Base-by-base conservation (phyloP, 2,329 filamentous ascomycete genomes). In the Fusarium nygamai region DNA sequence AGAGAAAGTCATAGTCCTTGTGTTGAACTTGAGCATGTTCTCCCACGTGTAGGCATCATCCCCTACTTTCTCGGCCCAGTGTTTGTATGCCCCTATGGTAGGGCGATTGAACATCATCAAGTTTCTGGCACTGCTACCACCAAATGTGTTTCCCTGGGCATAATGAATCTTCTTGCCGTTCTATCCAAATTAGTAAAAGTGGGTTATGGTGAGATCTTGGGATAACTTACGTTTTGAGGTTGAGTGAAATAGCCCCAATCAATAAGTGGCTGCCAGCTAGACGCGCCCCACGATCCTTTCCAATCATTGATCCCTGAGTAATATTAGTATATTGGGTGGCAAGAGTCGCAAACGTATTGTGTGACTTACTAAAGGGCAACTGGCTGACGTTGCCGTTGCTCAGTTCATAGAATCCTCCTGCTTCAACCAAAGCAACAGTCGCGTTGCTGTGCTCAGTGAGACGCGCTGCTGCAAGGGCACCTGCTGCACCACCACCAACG, bases 341-440 rank as follows among this genome's bases (percentile, higher is more conserved):
- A 2, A 36, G 14, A 16, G 14, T 36, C 22, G 22, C 11, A 14
- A 22, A 38, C 2, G 2, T 19, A 4, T 48, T n/a, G 6, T 17
- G 6, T 22, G 20, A 38, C 57, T 5, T 51, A 60, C 57, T 50
- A 9, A 60, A 60, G 2, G 57, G 57, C 8, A 60, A 27, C 31
- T 60, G 57, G n/a, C 60, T 62, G n/a, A 62, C 33, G 29, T 58
- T 57, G 2, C 50, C 50, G n/a, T 62, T 62, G 12, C 60, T 62
- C n/a, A 62, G 20, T 12, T 62, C 60, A 46, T 62, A 62, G 14
- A 62, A 62, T 1, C 60, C 60, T 46, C 60, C 60, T 2, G 60
- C 60, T 27, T 62, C 60, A 9, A 58, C 38, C 8, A 62, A 58
- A n/a, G 60, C 60, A n/a, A 62, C 38, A 10, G 31, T 58, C 6